phyloP scores from a whole-genome alignment of 2,329 filamentous ascomycete species.

The Colletotrichum plurivorum region DNA sequence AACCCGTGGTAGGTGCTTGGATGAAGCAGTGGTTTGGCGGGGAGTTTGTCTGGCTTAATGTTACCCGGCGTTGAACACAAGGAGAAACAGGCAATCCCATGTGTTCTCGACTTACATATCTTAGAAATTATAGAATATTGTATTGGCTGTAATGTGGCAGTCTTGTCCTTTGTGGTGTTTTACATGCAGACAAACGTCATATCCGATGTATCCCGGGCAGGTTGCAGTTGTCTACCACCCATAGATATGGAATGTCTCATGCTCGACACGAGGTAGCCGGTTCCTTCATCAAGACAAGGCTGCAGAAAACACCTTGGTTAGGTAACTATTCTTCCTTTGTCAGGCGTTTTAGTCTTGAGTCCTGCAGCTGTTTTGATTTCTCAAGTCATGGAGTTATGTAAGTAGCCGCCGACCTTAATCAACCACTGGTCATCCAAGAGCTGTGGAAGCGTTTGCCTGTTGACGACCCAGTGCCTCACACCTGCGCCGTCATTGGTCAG shows the following conservation, averaged over 20 bases:
- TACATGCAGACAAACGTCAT: no score
- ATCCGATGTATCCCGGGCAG: no score
- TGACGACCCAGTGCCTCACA: background rate
- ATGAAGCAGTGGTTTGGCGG: background rate
- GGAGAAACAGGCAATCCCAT: background rate
- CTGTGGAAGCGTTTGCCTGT: background rate
- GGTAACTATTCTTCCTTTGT: no score
- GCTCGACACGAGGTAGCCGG: no score
- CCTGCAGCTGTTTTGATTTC: background rate
- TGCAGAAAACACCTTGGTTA: no score
- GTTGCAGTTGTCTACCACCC: no score
- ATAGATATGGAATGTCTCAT: no score
- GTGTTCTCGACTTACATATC: background rate
- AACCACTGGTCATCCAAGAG: background rate
- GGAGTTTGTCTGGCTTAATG: background rate
- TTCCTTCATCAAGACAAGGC: no score
- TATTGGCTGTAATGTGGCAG: background rate
- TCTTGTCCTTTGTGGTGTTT: background rate
- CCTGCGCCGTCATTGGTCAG: background rate
- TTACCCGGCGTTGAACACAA: background rate
- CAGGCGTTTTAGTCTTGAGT: no score
- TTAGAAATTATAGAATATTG: background rate
- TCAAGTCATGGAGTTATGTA: background rate
- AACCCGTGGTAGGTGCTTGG: conserved; percentile 2
- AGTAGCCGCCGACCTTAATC: background rate